Percentiles rank a stretch among this genome's conserved stretches.
Conservation (phyloP, 352 stramenopile species). For the Phytopythium vexans region DNA sequence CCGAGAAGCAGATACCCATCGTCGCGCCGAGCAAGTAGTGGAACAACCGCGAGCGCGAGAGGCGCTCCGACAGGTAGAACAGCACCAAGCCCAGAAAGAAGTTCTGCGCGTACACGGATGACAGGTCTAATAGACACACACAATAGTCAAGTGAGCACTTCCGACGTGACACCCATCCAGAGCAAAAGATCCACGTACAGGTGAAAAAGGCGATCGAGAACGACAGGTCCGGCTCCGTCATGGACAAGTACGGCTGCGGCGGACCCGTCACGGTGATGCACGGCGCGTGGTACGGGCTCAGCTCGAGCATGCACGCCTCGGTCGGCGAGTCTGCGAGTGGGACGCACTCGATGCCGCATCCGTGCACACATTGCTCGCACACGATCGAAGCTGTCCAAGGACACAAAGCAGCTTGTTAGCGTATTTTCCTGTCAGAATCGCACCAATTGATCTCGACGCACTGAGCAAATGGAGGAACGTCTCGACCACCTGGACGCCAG, state of each 20-base stretch:
- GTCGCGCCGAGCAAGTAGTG: slow-evolving; percentile 71
- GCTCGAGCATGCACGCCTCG: slow-evolving; percentile 43
- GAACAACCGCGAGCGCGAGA: slow-evolving; percentile 73
- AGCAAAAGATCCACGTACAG: slow-evolving; percentile 30
- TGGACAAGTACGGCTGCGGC: slow-evolving; percentile 53
- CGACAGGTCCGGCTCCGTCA: slow-evolving; percentile 32
- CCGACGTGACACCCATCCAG: neutral
- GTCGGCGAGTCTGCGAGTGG: slow-evolving; percentile 14
- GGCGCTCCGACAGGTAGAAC: slow-evolving; percentile 61
- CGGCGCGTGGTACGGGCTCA: slow-evolving; percentile 78
- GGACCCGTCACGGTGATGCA: slow-evolving; percentile 67
- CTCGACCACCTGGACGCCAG: slow-evolving; percentile 38
- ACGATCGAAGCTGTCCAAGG: slow-evolving; percentile 42
- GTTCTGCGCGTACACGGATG: slow-evolving; percentile 69
- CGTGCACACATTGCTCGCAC: slow-evolving; percentile 71
- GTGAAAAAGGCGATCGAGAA: slow-evolving; percentile 68
- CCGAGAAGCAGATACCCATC: slow-evolving; percentile 75
- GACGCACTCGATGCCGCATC: slow-evolving; percentile 56
- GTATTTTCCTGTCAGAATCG: neutral
- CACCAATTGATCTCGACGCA: slow-evolving; percentile 13
- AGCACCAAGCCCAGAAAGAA: slow-evolving; percentile 65
- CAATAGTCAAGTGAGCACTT: slow-evolving; percentile 2
- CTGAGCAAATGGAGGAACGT: slow-evolving; percentile 41
- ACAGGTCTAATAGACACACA: slow-evolving; percentile 39
- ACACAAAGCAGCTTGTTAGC: neutral